These are phyloP conservation scores for Coniosporium uncinatum DNA, from an alignment of 2,329 filamentous ascomycete species.

Conservation along the genomic window DNA sequence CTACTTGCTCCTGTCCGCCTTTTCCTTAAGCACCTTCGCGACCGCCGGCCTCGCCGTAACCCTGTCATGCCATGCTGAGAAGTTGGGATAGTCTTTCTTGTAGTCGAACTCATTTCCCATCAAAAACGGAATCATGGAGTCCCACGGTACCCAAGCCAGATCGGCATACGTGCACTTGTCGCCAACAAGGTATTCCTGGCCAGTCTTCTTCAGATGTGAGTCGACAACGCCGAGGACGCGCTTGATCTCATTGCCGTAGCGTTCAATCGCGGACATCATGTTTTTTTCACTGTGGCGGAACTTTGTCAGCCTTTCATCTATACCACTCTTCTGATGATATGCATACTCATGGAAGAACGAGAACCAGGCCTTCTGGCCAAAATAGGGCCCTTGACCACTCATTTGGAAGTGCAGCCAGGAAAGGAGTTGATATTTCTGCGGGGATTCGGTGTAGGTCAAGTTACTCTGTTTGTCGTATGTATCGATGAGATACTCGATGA, in stretches of 20 bases:
- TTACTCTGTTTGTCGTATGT: constrained; percentile 36
- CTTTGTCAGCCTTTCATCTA: no score
- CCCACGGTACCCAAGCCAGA: constrained; percentile 27
- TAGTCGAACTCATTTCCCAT: neutral
- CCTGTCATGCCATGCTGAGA: neutral
- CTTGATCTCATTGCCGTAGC: constrained; percentile 41
- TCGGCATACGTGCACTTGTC: constrained; percentile 36
- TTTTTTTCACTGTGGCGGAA: neutral
- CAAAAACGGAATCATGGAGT: neutral
- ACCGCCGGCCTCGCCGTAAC: neutral
- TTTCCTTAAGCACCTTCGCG: neutral
- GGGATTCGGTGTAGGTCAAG: constrained; percentile 24
- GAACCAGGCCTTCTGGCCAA: constrained; percentile 33
- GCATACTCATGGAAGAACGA: constrained; percentile 16
- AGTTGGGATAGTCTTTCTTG: neutral
- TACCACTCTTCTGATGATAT: constrained; percentile 21
- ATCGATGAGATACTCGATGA: constrained; percentile 24
- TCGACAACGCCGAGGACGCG: constrained; percentile 41
- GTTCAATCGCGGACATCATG: constrained; percentile 34
- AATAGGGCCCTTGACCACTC: constrained; percentile 38
- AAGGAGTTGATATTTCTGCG: constrained; percentile 15
- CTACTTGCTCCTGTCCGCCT: no score
- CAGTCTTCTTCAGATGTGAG: constrained; percentile 21
- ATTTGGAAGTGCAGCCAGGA: constrained; percentile 36
- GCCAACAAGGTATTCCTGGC: constrained; percentile 24